phyloP scores from a whole-genome alignment of 1,284 basidiomycete genomes.

The Sanghuangporus baumii region DNA sequence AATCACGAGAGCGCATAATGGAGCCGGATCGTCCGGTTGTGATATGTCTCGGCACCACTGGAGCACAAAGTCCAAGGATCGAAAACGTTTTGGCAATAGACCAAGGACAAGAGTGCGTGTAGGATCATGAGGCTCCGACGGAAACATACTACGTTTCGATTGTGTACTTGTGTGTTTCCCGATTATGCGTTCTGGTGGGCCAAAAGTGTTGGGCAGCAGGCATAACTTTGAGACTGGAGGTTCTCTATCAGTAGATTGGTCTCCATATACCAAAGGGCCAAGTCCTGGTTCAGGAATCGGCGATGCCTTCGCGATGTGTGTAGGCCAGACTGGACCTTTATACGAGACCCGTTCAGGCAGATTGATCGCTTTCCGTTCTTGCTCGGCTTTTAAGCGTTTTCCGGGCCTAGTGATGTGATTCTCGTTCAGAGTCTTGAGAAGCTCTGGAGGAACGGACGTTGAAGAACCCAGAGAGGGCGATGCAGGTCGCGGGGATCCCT shows the following conservation, averaged over 20 bases:
- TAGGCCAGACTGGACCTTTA: neutral
- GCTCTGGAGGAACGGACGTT: neutral
- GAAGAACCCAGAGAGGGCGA: neutral
- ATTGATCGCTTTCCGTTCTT: neutral
- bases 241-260: neutral
- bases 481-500: neutral
- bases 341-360: neutral
- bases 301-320: neutral
- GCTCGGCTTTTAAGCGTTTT: neutral
- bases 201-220: neutral
- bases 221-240: neutral
- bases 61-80: conserved; percentile 1
- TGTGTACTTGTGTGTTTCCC: neutral
- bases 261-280: neutral
- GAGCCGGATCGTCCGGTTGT: neutral
- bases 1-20: neutral
- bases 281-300: neutral
- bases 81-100: conserved; percentile 1
- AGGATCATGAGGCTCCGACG: neutral
- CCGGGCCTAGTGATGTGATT: neutral
- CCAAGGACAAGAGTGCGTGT: conserved; percentile 1
- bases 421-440: neutral
- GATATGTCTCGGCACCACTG: conserved; percentile 9
- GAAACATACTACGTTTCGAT: neutral
- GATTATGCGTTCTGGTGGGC: neutral